Evolutionary conservation across 2,329 filamentous ascomycete genomes (phyloP), one percentile per base, ranked within the genome.

Genomic region (Colletotrichum gigasporum): DNA sequence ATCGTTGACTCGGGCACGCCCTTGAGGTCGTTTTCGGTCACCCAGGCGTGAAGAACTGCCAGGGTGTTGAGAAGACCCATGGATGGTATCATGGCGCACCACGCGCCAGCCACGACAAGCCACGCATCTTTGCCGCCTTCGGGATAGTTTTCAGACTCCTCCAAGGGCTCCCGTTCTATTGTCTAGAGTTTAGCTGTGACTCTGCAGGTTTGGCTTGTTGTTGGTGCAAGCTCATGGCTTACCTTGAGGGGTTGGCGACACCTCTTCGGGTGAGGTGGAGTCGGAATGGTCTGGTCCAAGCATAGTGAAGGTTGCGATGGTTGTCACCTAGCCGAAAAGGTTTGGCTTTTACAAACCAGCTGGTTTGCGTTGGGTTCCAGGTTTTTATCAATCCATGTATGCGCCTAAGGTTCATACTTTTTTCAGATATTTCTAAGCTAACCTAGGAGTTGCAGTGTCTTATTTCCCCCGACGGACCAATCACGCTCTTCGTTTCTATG

Each of bases 71-170:
- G 84, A 48, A 91, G 82, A 0, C 90, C 90, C 65, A 93, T 87
- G 2, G 84, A 83, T 3, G 87, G 85, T 65, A 88, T 78, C 72
- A 92, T 86, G 10, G 87, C 88, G 64, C 84, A 85, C 76, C 91
- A 93, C 5, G 86, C 87, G 20, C 91, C 91, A 4, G 91, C 74
- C 2, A 93, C 89, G n/a, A 92, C 90, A 5, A 88, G 78, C 89
- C 90, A 93, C 61, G 89, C 90, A 69, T 84, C 75, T 8, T 82
- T 73, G 2, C 91, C 91, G 22, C 91, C 90, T 78, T 93, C 91
- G 0, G 90, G 91, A 69, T 92, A 92, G 4, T 55, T 14, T 45
- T 57, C 70, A 11, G 28, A 44, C 11, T 47, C 26, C 4, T 30
- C 30, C 10, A n/a, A 10, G 24, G n/a, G 4, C 16, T 22, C 44